A percentile compares a stretch with the other conserved stretches of the same genome.
Conservation (phyloP, 1,284 basidiomycete genomes). For the Irpex sp. region DNA sequence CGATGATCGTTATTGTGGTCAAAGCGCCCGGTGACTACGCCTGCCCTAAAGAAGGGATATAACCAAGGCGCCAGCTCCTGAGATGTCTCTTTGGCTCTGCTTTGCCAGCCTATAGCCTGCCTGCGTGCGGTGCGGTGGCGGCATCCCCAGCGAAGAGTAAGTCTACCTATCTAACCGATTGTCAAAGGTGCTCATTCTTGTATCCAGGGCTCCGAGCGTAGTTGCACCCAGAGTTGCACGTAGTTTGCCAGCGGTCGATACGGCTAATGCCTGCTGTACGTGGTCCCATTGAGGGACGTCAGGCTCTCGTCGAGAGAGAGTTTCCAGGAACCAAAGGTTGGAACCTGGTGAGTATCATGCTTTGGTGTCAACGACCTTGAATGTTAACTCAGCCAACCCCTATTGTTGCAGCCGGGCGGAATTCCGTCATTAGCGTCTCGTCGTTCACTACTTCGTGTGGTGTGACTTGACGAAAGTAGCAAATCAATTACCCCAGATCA, state of each 20-base stretch:
- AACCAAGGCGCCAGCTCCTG: background rate
- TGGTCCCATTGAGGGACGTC: background rate
- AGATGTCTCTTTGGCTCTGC: background rate
- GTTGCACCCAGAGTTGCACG: background rate
- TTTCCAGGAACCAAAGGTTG: background rate
- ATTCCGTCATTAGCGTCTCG: background rate
- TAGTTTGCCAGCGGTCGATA: background rate
- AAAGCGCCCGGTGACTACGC: background rate
- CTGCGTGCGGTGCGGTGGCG: background rate
- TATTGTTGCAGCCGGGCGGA: background rate
- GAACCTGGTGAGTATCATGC: background rate
- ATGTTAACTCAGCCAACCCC: background rate
- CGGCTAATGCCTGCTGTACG: background rate
- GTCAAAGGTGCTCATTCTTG: background rate
- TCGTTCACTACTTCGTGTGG: background rate
- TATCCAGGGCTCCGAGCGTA: background rate
- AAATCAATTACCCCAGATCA: constrained; percentile 13
- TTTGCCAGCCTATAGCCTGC: background rate
- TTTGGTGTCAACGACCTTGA: background rate
- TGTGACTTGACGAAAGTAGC: background rate
- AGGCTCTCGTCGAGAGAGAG: background rate
- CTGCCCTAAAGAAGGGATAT: background rate
- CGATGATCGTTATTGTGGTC: background rate
- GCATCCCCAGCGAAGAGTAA: background rate
- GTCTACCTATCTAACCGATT: background rate